These are phyloP conservation scores for Glebionis coronaria DNA, from an alignment of 129 eudicot genomes.

Conservation along the genomic window DNA sequence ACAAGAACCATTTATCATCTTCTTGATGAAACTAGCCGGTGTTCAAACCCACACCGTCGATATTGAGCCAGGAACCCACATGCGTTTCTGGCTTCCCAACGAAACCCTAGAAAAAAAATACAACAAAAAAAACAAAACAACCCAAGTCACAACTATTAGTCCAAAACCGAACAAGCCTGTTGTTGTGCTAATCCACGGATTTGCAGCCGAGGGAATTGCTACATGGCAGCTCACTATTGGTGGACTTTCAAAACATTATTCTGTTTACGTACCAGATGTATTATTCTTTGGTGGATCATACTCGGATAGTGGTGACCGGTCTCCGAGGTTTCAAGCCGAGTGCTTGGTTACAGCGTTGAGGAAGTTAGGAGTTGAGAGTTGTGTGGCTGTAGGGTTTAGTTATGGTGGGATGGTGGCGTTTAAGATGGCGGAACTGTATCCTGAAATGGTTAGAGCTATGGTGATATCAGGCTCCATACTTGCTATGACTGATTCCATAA, in stretches of 20 bases:
- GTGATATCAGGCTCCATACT: conserved; percentile 80
- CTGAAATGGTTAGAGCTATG: conserved; percentile 60
- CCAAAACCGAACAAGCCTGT: conserved; percentile 60
- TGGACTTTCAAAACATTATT: conserved; percentile 54
- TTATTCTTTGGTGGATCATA: conserved; percentile 84
- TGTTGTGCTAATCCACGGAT: conserved; percentile 77
- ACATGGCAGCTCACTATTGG: conserved; percentile 93
- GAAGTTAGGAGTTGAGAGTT: conserved; percentile 55
- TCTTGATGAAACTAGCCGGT: conserved; percentile 82
- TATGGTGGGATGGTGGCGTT: conserved; percentile 97
- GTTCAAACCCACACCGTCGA: conserved; percentile 51
- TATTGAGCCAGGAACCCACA: conserved; percentile 62
- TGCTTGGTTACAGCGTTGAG: conserved; percentile 54
- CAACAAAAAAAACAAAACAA: conserved; percentile 22
- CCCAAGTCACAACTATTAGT: conserved; percentile 1
- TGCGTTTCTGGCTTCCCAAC: conserved; percentile 79
- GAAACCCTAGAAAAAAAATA: conserved; percentile 49
- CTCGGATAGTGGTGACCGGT: conserved; percentile 52
- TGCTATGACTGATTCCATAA: conserved; percentile 83
- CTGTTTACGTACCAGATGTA: conserved; percentile 88
- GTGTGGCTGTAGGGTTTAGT: conserved; percentile 86
- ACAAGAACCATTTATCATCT: conserved; percentile 58
- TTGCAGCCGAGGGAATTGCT: conserved; percentile 83
- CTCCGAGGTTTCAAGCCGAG: conserved; percentile 86
- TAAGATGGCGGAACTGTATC: conserved; percentile 71